phyloP scores from a whole-genome alignment of 1,139 yeast genomes.

The Candida freyschussii region DNA sequence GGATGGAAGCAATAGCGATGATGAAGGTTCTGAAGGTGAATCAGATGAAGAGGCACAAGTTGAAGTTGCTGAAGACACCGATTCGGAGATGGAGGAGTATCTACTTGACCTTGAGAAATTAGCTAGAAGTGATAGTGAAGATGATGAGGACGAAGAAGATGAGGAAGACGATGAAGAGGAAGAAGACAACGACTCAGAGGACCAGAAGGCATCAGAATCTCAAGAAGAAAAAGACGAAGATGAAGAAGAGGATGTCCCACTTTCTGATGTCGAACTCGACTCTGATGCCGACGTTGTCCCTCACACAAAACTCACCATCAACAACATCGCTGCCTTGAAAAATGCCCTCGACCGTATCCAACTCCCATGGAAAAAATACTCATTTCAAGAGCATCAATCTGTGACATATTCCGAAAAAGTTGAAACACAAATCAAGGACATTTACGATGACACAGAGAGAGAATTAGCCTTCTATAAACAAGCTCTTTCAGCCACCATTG shows the following conservation, averaged over 20 bases:
- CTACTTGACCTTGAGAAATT: slow-evolving; percentile 50
- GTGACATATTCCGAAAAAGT: slow-evolving; percentile 57
- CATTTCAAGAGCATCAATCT: slow-evolving; percentile 82
- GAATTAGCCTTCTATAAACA: slow-evolving; percentile 86
- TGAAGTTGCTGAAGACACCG: slow-evolving; percentile 26
- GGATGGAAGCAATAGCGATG: slow-evolving; percentile 32
- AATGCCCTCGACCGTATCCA: slow-evolving; percentile 64
- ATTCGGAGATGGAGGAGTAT: slow-evolving; percentile 36
- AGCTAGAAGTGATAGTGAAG: slow-evolving; percentile 48
- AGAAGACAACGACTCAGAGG: slow-evolving; percentile 40
- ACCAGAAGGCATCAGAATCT: slow-evolving; percentile 33
- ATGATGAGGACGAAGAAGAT: slow-evolving; percentile 38
- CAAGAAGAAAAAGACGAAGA: slow-evolving; percentile 40
- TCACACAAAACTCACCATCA: slow-evolving; percentile 77
- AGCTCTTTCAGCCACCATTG: slow-evolving; percentile 77
- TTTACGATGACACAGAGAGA: slow-evolving; percentile 91
- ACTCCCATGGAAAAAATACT: slow-evolving; percentile 65
- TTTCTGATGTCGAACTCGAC: slow-evolving; percentile 76
- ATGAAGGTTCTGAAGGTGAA: slow-evolving; percentile 27
- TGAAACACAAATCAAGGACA: slow-evolving; percentile 71
- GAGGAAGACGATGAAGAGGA: slow-evolving; percentile 45
- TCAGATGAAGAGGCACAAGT: slow-evolving; percentile 22
- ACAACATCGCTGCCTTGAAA: slow-evolving; percentile 64
- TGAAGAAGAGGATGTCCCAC: slow-evolving; percentile 63
- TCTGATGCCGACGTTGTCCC: slow-evolving; percentile 90